A percentile compares a stretch with the other conserved stretches of the same genome.
phyloP scores from a whole-genome alignment of 345 rosid species.

The Eucalyptus erythrocorys region DNA sequence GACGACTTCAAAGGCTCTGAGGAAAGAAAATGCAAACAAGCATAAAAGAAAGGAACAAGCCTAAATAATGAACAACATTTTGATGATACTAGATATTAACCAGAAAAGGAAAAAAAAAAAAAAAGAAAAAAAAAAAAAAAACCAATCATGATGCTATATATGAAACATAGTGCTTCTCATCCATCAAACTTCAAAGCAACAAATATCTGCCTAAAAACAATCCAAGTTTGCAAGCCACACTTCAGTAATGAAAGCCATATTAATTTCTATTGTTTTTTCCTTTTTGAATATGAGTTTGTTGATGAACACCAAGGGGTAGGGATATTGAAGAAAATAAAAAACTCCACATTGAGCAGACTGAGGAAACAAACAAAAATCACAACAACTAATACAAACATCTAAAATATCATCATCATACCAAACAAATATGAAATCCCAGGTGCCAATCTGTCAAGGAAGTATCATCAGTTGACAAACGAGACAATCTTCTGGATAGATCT shows the following conservation, averaged over 20 bases:
- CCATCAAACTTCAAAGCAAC: background rate
- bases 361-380: background rate
- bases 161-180: background rate
- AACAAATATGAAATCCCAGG: constrained; percentile 76
- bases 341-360: background rate
- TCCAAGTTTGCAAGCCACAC: background rate
- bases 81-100: background rate
- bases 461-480: constrained; percentile 61
- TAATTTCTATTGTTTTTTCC: background rate
- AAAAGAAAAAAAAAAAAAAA: background rate
- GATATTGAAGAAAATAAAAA: background rate
- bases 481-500: constrained; percentile 51
- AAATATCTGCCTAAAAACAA: background rate
- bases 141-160: background rate
- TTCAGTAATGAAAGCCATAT: background rate
- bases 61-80: background rate
- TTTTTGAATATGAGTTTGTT: background rate
- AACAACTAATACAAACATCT: background rate
- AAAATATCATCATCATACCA: constrained; percentile 33
- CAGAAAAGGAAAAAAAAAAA: too few species aligned
- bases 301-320: background rate
- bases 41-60: background rate
- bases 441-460: constrained; percentile 90
- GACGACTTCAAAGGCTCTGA: background rate
- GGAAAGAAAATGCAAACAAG: background rate